A percentile compares a stretch with the other conserved stretches of the same genome.
Conservation (phyloP, 1,139 yeast genomes). For the Geotrichum fermentans region DNA sequence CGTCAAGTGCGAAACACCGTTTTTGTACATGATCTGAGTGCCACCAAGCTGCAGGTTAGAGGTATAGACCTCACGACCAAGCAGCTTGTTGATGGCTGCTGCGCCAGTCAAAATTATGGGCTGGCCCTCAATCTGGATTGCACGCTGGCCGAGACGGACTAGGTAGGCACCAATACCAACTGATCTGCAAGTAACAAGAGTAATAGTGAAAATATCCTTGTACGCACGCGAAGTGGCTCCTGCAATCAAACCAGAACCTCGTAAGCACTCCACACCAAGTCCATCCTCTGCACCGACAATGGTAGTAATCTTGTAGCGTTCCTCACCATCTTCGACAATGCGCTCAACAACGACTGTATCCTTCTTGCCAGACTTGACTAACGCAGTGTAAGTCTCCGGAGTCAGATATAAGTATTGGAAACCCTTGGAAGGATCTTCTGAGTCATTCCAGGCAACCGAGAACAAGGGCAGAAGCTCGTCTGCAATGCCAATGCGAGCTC, state of each 20-base stretch:
- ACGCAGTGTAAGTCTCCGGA: conserved; percentile 56
- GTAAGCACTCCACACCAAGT: conserved; percentile 95
- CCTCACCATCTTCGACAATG: conserved; percentile 78
- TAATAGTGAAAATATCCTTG: conserved; percentile 92
- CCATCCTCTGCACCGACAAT: conserved; percentile 95
- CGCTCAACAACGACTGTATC: conserved; percentile 66
- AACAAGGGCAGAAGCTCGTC: conserved; percentile 87
- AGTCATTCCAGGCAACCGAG: conserved; percentile 91
- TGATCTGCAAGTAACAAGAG: conserved; percentile 95
- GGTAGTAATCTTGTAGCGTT: conserved; percentile 72
- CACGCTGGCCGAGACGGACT: conserved; percentile 97
- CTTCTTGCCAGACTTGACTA: conserved; percentile 51
- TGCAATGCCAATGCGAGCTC: conserved; percentile 97
- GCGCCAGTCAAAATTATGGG: conserved; percentile 99
- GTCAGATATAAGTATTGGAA: conserved; percentile 82
- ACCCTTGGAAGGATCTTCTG: conserved; percentile 71
- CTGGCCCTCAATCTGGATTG: conserved; percentile 97
- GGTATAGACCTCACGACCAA: conserved; percentile 95
- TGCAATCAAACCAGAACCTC: conserved; percentile 97
- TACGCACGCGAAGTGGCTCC: conserved; percentile 98
- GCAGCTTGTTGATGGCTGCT: conserved; percentile 91
- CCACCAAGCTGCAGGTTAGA: conserved; percentile 98
- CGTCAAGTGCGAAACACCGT: conserved; percentile 96
- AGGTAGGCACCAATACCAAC: conserved; percentile 99
- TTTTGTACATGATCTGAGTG: conserved; percentile 95